phyloP scores from a whole-genome alignment of 2,329 filamentous ascomycete genomes.

The Onygenales sp. region DNA sequence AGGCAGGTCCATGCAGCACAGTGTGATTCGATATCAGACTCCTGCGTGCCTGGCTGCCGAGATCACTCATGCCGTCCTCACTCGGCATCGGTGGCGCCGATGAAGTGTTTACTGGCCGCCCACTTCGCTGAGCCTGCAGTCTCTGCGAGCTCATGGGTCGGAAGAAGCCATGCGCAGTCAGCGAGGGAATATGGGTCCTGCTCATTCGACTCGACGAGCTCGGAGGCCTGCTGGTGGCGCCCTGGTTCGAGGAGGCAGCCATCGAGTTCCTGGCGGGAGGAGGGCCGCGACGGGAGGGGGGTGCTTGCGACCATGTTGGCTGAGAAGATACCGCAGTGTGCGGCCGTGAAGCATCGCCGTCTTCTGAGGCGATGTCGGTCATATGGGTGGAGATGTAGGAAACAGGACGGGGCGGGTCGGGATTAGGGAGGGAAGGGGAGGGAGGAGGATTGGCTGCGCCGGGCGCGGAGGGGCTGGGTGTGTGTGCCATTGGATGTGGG shows the following conservation, averaged over 20 bases:
- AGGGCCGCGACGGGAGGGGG: conserved; percentile 48
- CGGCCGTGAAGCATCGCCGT: conserved; percentile 33
- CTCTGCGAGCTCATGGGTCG: conserved; percentile 94
- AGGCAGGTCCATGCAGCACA: conserved; percentile 26
- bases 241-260: conserved; percentile 24
- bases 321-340: conserved; percentile 39
- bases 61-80: conserved; percentile 36
- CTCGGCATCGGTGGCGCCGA: conserved; percentile 24
- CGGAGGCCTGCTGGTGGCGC: conserved; percentile 40
- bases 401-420: conserved; percentile 22
- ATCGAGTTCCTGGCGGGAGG: conserved; percentile 30
- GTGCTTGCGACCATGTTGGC: conserved; percentile 44
- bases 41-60: conserved; percentile 44
- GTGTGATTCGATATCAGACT: conserved; percentile 50
- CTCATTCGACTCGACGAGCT: conserved; percentile 58
- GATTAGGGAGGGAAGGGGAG: not conserved
- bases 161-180: conserved; percentile 87
- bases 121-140: conserved; percentile 77
- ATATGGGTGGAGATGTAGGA: conserved; percentile 58
- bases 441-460: not conserved
- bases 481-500: conserved; percentile 7
- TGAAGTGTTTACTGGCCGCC: conserved; percentile 32
- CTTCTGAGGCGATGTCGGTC: conserved; percentile 51
- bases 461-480: not conserved
- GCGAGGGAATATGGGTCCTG: conserved; percentile 78